Base-by-base conservation (phyloP, 345 rosid species). In the Ailanthus altissimus region DNA sequence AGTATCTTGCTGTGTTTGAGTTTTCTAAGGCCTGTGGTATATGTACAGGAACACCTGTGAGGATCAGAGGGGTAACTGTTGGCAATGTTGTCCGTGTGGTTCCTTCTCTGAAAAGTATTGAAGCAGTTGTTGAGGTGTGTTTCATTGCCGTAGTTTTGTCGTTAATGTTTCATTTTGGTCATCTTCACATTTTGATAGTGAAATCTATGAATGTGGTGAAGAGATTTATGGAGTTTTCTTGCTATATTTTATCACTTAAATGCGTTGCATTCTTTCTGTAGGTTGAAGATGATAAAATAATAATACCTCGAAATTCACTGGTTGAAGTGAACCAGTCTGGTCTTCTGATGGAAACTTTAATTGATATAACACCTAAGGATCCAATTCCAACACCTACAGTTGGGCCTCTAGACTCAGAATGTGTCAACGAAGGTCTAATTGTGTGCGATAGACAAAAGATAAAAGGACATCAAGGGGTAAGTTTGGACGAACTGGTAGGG, bases 321-420 rank as follows among this genome's bases (percentile, higher is more conserved):
- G 84, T 97, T 70, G 99, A 97, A 85, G 97, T 97, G 82, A 97
- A 97, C 84, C 99, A 92, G 83, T 97, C 99, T 53, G 99, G 99
- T 81, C 97, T 97, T 79, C 87, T 94, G 18, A 93, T 94, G 98
- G 98, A 97, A 82, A 94, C 99, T 60, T 14, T 97, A 86, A 94
- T 97, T 32, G 98, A 97, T 72, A 91, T 97, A 69, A 94, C 95
- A 1, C 99, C 99, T 5, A 86, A 84, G 72, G 73, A 92, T 82
- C 99, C 98, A 53, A 90, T 97, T 81, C 98, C 98, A 43, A 83
- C 85, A 26, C 98, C 97, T 59, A 85, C 91, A 0, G 87, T 87
- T 10, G 91, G 97, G 67, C 99, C 99, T 67, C 88, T 90, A 63
- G 88, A 92, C 74, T 73, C 90, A 47, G 94, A 88, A 60, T 97